Evolutionary conservation across 768 basidiomycete genomes (phyloP).

Genomic region (Lanmaoa pseudosensibilis): DNA sequence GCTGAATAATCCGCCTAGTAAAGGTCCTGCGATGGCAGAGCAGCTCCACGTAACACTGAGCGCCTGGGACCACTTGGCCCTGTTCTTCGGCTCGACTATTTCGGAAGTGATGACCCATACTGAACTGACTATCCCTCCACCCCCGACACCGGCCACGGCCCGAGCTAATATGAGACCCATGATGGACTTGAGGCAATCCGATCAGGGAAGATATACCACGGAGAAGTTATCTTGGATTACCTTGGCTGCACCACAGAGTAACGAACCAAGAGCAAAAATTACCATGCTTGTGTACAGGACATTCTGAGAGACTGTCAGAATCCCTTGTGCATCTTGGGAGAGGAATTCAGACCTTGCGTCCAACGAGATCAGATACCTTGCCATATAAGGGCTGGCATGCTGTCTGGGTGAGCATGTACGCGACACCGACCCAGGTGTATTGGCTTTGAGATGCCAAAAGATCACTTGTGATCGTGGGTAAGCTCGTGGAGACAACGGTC

Average conservation of each 20-base stretch:
- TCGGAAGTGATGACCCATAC: conserved; percentile 89
- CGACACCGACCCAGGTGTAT: conserved; percentile 85
- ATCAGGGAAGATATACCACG: conserved; percentile 18
- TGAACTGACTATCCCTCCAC: conserved; percentile 80
- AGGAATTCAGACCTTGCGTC: conserved; percentile 60
- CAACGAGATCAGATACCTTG: conserved; percentile 74
- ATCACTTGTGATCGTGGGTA: conserved; percentile 77
- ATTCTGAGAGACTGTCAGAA: conserved; percentile 40
- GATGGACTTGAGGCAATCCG: conserved; percentile 34
- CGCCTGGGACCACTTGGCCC: conserved; percentile 84
- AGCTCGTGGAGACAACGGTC: conserved; percentile 78
- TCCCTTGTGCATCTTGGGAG: conserved; percentile 1
- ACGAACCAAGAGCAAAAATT: conserved; percentile 76
- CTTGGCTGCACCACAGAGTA: conserved; percentile 73
- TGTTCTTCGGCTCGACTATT: conserved; percentile 66
- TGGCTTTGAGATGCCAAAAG: conserved; percentile 66
- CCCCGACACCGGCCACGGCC: conserved; percentile 73
- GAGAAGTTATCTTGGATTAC: conserved; percentile 38
- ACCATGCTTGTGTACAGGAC: conserved; percentile 72
- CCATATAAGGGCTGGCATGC: conserved; percentile 84
- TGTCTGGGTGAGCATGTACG: conserved; percentile 85
- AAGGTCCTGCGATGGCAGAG: conserved; percentile 79
- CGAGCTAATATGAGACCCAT: conserved; percentile 69
- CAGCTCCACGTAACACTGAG: conserved; percentile 85
- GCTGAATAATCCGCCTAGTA: conserved; percentile 83